Base-by-base conservation (phyloP, 2,329 filamentous ascomycete species). In the Trichoderma endophyticum region DNA sequence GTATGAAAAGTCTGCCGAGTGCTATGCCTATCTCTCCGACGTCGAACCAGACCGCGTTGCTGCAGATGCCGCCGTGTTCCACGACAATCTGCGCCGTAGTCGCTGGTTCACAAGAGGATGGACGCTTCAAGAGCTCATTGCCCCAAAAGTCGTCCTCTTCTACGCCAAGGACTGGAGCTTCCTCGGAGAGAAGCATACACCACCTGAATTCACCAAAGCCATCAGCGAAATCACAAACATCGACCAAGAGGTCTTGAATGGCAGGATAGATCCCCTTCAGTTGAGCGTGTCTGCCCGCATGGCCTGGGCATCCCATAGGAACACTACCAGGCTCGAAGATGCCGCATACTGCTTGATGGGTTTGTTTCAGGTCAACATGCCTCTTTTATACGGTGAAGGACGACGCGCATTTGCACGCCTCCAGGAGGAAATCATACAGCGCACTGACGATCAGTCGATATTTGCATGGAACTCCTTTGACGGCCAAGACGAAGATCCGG, bases 1-100 rank as follows among this genome's bases (percentile, higher is more conserved):
- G 78, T 79, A 79, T 56, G 32, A 72, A n/a, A 71, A 73, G 3
- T 71, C 77, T 3, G 72, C 66, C 21, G 73, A 75, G 32, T 79
- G 78, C 64, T 77, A 77, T 57, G 78, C 74, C 54, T 76, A 76
- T 56, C 73, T 80, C 18, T 68, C 73, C 8, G 77, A 78, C 51
- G 75, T 76, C 14, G 69, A 73, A 12, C 60, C 72, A 1, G 24
- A 21, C 6, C 51, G 63, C 18, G 60, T 62, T 14, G 54, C 56
- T 14, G 48, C 62, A 9, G 66, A 63, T 36, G 43, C 59, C 4
- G 2, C 3, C 2, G 43, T 6, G 1, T 54, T 61, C 28, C n/a
- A 56, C 8, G 39, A 36, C 7, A 48, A 32, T 21, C 56, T 77
- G 62, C 72, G 71, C 59, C 28, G 71, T 56, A 74, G 73, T 65